Base-by-base conservation (phyloP, 306 rosid genomes). In the Dryas octopetala region DNA sequence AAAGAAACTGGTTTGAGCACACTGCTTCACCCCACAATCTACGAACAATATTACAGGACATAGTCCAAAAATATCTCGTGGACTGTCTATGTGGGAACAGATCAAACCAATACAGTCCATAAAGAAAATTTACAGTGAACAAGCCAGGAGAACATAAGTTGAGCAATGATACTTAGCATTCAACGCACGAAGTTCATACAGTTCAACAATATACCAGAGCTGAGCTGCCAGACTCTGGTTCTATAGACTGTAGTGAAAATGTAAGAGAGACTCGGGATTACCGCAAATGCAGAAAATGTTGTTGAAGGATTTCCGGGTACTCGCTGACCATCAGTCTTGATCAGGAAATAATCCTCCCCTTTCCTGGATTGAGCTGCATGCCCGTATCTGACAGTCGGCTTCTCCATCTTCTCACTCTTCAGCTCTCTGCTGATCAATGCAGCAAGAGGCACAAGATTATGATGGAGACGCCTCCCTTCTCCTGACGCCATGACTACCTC, bases 361-460 rank as follows among this genome's bases (percentile, higher is more conserved):
- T 95, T 95, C 82, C 70, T 91, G 74, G 98, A 91, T 78, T 91
- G 96, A 71, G 93, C 97, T 9, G 98, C 97, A 74, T 88, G 86
- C 0, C 97, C 98, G 79, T 76, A 80, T 74, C 90, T 89, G 66
- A 95, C 79, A 58, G 85, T 90, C 4, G 98, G 98, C 78, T 91
- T 95, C 81, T 89, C 97, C 96, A 91, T 86, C 89, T 81, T 95
- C 91, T 91, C 98, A 75, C 68, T 90, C 90, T 84, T 91, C 87
- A 89, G 86, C 85, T 95, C 98, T 76, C 89, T 84, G 83, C 92
- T 88, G 46, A 90, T 88, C 83, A 94, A 83, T 14, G 93, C 94
- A 83, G 98, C 97, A 71, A 94, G 95, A 82, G 97, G 98, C 76
- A 91, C 93, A 74, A 91, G 89, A 78, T 86, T 87, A 76, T 89